A percentile compares a stretch with the other conserved stretches of the same genome.
These are phyloP conservation scores for Populus nigra DNA, from an alignment of 345 rosid genomes.

Conservation along the genomic window DNA sequence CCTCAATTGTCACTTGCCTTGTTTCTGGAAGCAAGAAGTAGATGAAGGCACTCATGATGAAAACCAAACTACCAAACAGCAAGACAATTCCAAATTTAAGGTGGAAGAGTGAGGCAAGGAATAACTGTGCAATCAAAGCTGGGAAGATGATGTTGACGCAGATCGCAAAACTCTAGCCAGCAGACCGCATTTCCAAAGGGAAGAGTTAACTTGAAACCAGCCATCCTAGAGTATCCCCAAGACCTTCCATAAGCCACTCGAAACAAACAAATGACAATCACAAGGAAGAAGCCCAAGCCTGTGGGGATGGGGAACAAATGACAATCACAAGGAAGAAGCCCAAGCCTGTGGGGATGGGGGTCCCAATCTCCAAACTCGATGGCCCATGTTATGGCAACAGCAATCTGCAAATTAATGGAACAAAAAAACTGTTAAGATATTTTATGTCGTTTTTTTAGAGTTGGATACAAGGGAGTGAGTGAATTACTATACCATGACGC, in stretches of 20 bases:
- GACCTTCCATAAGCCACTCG: conserved; percentile 19
- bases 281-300: conserved; percentile 13
- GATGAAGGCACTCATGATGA: conserved; percentile 30
- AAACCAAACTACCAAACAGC: conserved; percentile 27
- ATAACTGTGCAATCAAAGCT: conserved; percentile 27
- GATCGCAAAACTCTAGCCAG: conserved; percentile 4
- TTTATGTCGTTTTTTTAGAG: background rate
- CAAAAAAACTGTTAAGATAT: no score
- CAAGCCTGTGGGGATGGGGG: conserved; percentile 9
- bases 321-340: conserved; percentile 13
- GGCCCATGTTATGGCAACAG: conserved; percentile 10
- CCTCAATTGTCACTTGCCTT: conserved; percentile 36
- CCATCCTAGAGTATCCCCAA: conserved; percentile 20
- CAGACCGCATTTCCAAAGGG: conserved; percentile 7
- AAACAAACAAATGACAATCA: conserved; percentile 10
- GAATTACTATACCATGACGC: conserved; percentile 25
- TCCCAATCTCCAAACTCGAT: conserved; percentile 17
- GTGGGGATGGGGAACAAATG: conserved; percentile 11
- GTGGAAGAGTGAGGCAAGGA: conserved; percentile 22
- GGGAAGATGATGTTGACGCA: conserved; percentile 24
- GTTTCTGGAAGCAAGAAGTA: conserved; percentile 41
- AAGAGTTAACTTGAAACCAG: conserved; percentile 23
- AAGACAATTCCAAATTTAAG: conserved; percentile 30
- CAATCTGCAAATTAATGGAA: conserved; percentile 3
- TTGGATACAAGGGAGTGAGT: background rate